phyloP scores from a whole-genome alignment of 2,329 filamentous ascomycete species.

The Colletotrichum sp. region DNA sequence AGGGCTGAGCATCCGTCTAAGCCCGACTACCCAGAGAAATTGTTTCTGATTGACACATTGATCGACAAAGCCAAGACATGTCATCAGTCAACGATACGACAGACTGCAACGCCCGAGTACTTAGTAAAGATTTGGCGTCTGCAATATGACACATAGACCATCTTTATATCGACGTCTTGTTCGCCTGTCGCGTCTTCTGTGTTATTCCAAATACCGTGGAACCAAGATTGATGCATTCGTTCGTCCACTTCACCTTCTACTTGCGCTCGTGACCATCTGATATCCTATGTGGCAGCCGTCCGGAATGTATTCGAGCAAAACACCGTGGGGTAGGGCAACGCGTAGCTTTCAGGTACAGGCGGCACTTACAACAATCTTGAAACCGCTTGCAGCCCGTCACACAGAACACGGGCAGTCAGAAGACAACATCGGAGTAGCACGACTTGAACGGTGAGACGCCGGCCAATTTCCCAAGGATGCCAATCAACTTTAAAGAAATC shows the following conservation, averaged over 20 bases:
- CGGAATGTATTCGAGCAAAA: not conserved
- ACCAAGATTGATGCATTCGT: not conserved
- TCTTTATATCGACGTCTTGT: not conserved
- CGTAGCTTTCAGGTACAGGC: not conserved
- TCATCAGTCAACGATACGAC: not conserved
- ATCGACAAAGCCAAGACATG: not conserved
- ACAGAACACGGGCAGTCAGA: not conserved
- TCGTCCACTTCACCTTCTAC: not conserved
- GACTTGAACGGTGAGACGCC: not conserved
- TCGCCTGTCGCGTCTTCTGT: not conserved
- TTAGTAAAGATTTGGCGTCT: not conserved
- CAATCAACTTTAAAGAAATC: not conserved
- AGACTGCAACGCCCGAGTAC: not conserved
- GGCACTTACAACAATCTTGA: not conserved
- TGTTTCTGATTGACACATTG: not conserved
- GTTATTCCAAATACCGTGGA: not conserved
- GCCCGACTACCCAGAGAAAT: not conserved
- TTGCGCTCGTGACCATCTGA: not conserved
- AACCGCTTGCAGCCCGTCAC: not conserved
- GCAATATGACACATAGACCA: not conserved
- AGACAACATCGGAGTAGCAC: not conserved
- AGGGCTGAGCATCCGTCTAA: not conserved
- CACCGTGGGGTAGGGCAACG: not conserved
- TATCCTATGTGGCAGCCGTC: not conserved
- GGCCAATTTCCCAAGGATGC: not conserved